Base-by-base conservation (phyloP, 345 rosid species). In the Moricandia arvensis region DNA sequence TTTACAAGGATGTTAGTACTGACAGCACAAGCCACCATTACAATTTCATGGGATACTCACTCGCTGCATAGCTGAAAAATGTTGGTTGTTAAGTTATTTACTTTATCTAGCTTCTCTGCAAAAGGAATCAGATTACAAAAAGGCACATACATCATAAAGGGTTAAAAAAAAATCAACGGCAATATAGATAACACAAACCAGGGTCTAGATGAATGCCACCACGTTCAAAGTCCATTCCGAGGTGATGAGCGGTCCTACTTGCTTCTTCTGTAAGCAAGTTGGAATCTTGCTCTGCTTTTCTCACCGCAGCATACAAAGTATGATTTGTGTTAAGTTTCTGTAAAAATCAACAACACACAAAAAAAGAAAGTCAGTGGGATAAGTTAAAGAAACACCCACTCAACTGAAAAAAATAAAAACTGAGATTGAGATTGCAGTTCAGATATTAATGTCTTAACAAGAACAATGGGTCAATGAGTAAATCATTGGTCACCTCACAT, bases 401-500 rank as follows among this genome's bases (percentile, higher is more conserved):
- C n/a, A n/a, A n/a, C n/a, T n/a, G n/a, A n/a, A n/a, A n/a, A n/a
- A n/a, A n/a, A n/a, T n/a, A n/a, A n/a, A n/a, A n/a, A n/a, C n/a
- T n/a, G n/a, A n/a, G n/a, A n/a, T n/a, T n/a, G n/a, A n/a, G n/a
- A n/a, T n/a, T n/a, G n/a, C n/a, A n/a, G n/a, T n/a, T n/a, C n/a
- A n/a, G n/a, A n/a, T n/a, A n/a, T n/a, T n/a, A n/a, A n/a, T n/a
- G 66, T 58, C 31, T 29, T 29, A 29, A 29, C 31, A 29, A 29
- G 31, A 29, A 29, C 3, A 29, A 29, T n/a, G n/a, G n/a, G n/a
- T n/a, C n/a, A n/a, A n/a, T 31, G 82, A 73, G 74, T 53, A 81
- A 45, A 83, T 80, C 76, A 74, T 58, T 73, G 86, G 97, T 92
- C 93, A 88, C 91, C 99, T 95, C 97, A 95, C 99, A 92, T 95